Evolutionary conservation across 2,329 filamentous ascomycete genomes (phyloP).

Genomic region (Alternaria arbusti): DNA sequence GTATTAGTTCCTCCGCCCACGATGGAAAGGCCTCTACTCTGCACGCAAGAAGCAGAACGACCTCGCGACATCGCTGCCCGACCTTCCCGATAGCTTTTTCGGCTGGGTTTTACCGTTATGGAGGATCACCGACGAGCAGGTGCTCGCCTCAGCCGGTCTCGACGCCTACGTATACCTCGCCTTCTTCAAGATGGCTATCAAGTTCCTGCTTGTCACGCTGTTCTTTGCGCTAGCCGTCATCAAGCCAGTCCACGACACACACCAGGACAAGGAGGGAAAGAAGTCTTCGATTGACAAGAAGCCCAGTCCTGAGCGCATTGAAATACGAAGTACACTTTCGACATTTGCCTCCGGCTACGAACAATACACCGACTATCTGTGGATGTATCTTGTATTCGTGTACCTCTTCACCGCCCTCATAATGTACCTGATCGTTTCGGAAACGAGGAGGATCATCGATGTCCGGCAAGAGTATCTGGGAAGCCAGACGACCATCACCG

Average conservation of each 20-base stretch:
- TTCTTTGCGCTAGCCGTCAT: slow-evolving; percentile 83
- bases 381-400: slow-evolving; percentile 93
- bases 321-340: slow-evolving; percentile 29
- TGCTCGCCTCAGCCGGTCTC: slow-evolving; percentile 86
- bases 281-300: slow-evolving; percentile 35
- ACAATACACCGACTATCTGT: slow-evolving; percentile 69
- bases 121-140: slow-evolving; percentile 84
- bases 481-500: slow-evolving; percentile 92
- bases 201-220: slow-evolving; percentile 78
- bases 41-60: slow-evolving; percentile 80
- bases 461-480: slow-evolving; percentile 90
- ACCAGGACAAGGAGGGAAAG: slow-evolving; percentile 44
- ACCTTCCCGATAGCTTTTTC: slow-evolving; percentile 82
- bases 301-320: slow-evolving; percentile 19
- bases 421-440: slow-evolving; percentile 79
- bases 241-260: slow-evolving; percentile 82
- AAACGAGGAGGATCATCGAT: slow-evolving; percentile 85
- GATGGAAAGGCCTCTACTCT: slow-evolving; percentile 91
- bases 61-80: slow-evolving; percentile 71
- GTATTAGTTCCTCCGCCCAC: slow-evolving; percentile 76
- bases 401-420: slow-evolving; percentile 88
- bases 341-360: slow-evolving; percentile 40
- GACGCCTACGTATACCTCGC: slow-evolving; percentile 96
- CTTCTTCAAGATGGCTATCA: slow-evolving; percentile 95
- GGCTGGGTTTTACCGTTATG: slow-evolving; percentile 93